phyloP scores from a whole-genome alignment of 257 asterid genomes.

The Eustoma russellianum region DNA sequence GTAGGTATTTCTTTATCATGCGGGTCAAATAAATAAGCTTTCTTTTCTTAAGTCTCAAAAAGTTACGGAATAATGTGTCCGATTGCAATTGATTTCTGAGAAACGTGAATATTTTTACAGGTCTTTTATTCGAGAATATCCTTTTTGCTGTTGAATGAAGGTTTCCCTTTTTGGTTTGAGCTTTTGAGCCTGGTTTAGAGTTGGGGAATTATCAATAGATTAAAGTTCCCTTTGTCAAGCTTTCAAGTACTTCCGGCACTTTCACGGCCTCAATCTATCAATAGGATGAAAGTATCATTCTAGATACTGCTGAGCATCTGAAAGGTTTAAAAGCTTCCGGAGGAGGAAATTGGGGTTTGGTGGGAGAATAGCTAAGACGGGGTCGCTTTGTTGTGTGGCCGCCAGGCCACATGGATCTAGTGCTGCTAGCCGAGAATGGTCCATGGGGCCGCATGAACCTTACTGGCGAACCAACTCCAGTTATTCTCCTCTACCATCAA shows the following conservation, averaged over 20 bases:
- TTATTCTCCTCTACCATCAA: slow-evolving; percentile 91
- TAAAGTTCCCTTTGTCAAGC: background rate
- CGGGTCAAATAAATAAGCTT: background rate
- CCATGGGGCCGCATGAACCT: slow-evolving; percentile 90
- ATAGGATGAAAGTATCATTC: slow-evolving; percentile 10
- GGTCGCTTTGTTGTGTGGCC: slow-evolving; percentile 99
- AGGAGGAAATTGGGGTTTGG: slow-evolving; percentile 24
- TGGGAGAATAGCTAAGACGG: slow-evolving; percentile 92
- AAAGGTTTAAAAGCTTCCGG: slow-evolving; percentile 20
- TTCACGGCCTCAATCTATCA: slow-evolving; percentile 1
- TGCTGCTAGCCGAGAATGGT: slow-evolving; percentile 85
- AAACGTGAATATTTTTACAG: no score
- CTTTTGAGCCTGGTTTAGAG: background rate
- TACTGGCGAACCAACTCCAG: slow-evolving; percentile 93
- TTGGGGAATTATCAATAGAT: background rate
- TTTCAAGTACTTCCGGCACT: background rate
- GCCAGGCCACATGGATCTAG: slow-evolving; percentile 99
- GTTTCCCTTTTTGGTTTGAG: background rate
- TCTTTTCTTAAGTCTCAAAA: background rate
- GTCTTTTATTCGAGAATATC: no score
- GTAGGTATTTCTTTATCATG: background rate
- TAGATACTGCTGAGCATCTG: slow-evolving; percentile 9
- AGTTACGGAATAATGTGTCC: no score
- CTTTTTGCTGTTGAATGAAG: no score
- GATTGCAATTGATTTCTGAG: no score